Conservation (phyloP, 129 eudicot genomes). For the Pulicaria dysenterica region DNA sequence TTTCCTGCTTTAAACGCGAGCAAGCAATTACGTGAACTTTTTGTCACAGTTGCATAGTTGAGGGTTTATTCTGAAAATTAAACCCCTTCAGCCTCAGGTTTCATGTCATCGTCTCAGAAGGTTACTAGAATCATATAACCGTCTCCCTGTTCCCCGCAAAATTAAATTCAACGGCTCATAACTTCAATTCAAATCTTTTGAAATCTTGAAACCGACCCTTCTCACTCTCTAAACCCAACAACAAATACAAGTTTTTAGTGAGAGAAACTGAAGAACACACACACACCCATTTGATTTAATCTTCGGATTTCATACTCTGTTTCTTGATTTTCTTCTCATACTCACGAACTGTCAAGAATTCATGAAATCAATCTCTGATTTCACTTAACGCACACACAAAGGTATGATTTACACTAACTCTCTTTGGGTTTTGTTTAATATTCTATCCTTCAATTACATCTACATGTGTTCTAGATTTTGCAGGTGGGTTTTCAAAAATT, state of each 20-base stretch:
- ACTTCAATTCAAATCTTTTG: slow-evolving; percentile 16
- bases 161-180: slow-evolving; percentile 44
- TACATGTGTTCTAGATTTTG: background rate
- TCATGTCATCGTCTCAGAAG: slow-evolving; percentile 6
- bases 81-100: background rate
- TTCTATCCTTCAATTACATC: background rate
- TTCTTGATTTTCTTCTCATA: background rate
- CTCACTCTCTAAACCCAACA: slow-evolving; percentile 5
- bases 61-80: background rate
- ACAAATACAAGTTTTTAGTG: slow-evolving; percentile 14
- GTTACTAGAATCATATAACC: slow-evolving; percentile 21
- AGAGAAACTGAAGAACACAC: slow-evolving; percentile 15
- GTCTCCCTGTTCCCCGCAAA: slow-evolving; percentile 39
- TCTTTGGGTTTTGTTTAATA: background rate
- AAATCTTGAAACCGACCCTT: slow-evolving; percentile 39
- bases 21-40: no score
- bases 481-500: slow-evolving; percentile 39
- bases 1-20: no score
- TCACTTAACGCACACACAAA: slow-evolving; percentile 22
- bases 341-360: slow-evolving; percentile 16
- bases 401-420: slow-evolving; percentile 16
- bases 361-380: slow-evolving; percentile 42
- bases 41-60: no score
- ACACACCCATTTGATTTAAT: background rate
- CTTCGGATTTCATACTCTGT: slow-evolving; percentile 1